Base-by-base conservation (phyloP, 352 stramenopile species). In the Globisporangium recalcitrans region DNA sequence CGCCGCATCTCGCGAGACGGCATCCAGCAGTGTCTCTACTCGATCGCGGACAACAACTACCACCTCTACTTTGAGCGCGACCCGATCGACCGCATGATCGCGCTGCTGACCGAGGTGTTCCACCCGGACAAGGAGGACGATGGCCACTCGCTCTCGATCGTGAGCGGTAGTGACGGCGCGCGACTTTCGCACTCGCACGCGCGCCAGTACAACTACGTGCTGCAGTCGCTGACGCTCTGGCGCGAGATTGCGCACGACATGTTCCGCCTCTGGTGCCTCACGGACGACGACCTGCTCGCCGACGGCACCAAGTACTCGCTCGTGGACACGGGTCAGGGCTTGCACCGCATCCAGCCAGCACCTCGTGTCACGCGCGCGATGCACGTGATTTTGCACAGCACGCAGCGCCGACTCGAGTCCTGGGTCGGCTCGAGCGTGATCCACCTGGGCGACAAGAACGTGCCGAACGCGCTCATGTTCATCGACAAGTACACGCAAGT, bases 401-500 rank as follows among this genome's bases (percentile, higher is more conserved):
- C 85, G 27, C 85, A 95, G 63, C 75, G 75, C 36, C 73, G 65
- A 10, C 63, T 92, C 27, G 87, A 88, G 29, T 77, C 85, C 19
- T 98, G 95, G 95, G 84, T 98, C 29, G 95, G 94, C 36, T 96
- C 80, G 9, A 98, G 83, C 66, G 95, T 99, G 16, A 98, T 99
- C 62, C 96, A 99, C 71, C 65, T 99, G 27, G 96, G 96, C 27
- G 96, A 99, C 81, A 96, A 98, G 77, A 99, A 99, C 75, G 96
- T 99, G 31, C 96, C 96, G 14, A 98, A 98, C 63, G 96, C 96
- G 53, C 84, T 99, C 64, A 98, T 97, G 75, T 99, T 99, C 69
- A 98, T 99, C 72, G 96, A 99, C 83, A 99, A 99, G 78, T 98
- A 99, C 78, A 98, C 93, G 36, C 95, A 98, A 65, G 92, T 97